Conservation (phyloP, 805 yeast genomes). For the Myxozyma kluyveri region DNA sequence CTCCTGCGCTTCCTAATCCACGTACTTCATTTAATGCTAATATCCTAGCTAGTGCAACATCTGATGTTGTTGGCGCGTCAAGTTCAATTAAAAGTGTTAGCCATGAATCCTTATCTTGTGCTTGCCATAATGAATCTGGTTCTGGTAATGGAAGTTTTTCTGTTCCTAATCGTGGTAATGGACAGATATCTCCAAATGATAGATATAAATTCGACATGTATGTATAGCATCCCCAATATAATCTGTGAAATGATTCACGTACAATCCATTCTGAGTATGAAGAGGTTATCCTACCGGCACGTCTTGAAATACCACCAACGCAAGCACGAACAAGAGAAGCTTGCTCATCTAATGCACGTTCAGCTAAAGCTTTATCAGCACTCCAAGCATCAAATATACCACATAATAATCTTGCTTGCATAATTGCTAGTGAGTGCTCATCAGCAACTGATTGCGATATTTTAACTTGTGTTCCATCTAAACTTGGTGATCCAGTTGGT, state of each 20-base stretch:
- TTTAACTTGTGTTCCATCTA: too few species aligned
- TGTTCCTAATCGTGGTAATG: conserved; percentile 24
- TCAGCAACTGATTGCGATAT: conserved; percentile 1
- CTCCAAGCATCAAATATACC: conserved; percentile 21
- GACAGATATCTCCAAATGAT: conserved; percentile 16
- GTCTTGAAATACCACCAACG: conserved; percentile 11
- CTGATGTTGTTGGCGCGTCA: conserved; percentile 11
- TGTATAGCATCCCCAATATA: conserved; percentile 19
- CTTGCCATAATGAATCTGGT: conserved; percentile 32
- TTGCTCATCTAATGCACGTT: conserved; percentile 20
- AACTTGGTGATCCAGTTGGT: too few species aligned
- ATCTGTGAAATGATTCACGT: conserved; percentile 15
- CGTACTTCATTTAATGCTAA: conserved; percentile 7
- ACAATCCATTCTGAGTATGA: conserved; percentile 9
- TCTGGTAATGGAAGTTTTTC: conserved; percentile 31
- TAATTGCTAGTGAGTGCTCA: conserved; percentile 3
- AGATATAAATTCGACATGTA: conserved; percentile 16
- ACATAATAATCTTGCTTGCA: conserved; percentile 17
- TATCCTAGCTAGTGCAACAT: conserved; percentile 12
- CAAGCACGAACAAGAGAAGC: conserved; percentile 17
- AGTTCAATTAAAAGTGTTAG: background rate
- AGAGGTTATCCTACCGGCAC: conserved; percentile 1
- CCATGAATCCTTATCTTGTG: conserved; percentile 9
- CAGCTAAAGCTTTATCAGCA: conserved; percentile 9
- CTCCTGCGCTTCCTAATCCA: conserved; percentile 1